Conservation (phyloP, 805 yeast species). For the Huiozyma sinensis region DNA sequence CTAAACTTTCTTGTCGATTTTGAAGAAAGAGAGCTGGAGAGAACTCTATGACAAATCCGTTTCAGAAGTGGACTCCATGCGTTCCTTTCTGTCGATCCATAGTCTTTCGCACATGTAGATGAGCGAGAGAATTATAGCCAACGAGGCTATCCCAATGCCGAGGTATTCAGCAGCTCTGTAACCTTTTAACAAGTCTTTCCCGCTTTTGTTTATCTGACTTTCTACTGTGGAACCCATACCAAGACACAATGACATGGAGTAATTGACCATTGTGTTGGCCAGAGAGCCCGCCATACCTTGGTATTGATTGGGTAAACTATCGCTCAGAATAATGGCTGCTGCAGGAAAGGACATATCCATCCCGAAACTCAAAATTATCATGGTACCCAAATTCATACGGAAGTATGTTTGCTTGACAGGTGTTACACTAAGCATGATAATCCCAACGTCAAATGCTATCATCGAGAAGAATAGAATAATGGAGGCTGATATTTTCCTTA, state of each 20-base stretch:
- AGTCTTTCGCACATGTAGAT: slow-evolving; percentile 9
- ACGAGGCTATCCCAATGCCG: slow-evolving; percentile 46
- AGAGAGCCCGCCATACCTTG: slow-evolving; percentile 77
- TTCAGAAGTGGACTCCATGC: no score
- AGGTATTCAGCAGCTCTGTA: slow-evolving; percentile 49
- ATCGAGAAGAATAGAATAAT: slow-evolving; percentile 41
- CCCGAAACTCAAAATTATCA: slow-evolving; percentile 52
- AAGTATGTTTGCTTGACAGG: slow-evolving; percentile 54
- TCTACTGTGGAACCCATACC: slow-evolving; percentile 68
- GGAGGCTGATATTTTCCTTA: slow-evolving; percentile 39
- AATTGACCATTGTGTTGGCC: slow-evolving; percentile 59
- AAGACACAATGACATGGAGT: slow-evolving; percentile 58
- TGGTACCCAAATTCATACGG: slow-evolving; percentile 44
- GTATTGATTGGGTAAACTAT: slow-evolving; percentile 46
- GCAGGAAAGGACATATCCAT: slow-evolving; percentile 77
- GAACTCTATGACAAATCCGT: no score
- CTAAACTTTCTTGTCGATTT: no score
- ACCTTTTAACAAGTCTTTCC: slow-evolving; percentile 28
- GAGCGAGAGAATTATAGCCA: slow-evolving; percentile 12
- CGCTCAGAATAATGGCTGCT: slow-evolving; percentile 51
- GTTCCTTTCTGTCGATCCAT: slow-evolving; percentile 5
- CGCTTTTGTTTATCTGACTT: slow-evolving; percentile 27
- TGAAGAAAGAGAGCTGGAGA: no score
- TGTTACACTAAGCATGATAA: slow-evolving; percentile 40
- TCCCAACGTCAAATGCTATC: slow-evolving; percentile 45